A percentile compares a stretch with the other conserved stretches of the same genome.
Conservation (phyloP, 345 rosid genomes). For the Salix dunnii region DNA sequence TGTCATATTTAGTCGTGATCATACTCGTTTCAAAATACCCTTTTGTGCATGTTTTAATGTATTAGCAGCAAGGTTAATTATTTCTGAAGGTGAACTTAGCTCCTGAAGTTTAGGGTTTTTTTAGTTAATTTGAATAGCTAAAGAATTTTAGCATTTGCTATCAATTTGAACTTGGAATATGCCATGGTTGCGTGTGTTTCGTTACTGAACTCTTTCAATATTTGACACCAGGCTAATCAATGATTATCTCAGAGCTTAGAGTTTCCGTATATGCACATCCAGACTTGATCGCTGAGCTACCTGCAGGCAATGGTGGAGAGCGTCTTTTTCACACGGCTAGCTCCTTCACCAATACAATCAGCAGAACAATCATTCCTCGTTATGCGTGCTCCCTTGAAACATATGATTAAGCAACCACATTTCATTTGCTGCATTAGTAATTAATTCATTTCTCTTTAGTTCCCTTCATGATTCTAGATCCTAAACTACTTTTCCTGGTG, state of each 20-base stretch:
- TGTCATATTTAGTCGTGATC: neutral
- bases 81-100: neutral
- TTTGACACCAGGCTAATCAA: neutral
- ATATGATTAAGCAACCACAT: no score
- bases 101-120: slow-evolving; percentile 12
- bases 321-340: neutral
- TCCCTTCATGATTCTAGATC: neutral
- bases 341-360: no score
- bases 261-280: neutral
- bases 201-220: neutral
- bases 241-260: neutral
- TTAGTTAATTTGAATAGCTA: neutral
- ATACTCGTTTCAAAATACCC: neutral
- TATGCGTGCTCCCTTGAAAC: no score
- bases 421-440: no score
- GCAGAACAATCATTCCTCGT: no score
- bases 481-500: neutral
- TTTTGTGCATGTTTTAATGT: neutral
- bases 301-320: neutral
- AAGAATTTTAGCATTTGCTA: neutral
- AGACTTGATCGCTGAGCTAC: neutral
- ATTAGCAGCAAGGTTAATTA: neutral
- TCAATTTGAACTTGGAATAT: neutral
- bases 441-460: neutral
- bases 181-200: neutral